A percentile compares a stretch with the other conserved stretches of the same genome.
Evolutionary conservation across 2,329 filamentous ascomycete genomes (phyloP).

Genomic region (Alternaria metachromatica): DNA sequence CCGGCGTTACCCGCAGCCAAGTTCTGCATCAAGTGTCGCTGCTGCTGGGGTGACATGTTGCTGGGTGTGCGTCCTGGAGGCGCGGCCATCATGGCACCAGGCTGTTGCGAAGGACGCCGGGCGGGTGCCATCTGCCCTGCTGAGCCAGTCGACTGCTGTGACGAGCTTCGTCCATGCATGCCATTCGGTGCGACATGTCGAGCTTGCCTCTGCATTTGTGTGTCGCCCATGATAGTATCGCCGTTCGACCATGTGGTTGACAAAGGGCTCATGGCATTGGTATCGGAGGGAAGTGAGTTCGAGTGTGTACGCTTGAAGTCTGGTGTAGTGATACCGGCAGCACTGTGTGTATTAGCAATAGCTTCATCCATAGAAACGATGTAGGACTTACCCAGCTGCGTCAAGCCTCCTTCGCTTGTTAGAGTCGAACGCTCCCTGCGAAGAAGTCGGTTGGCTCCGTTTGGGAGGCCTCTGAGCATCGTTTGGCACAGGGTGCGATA

Average conservation of each 20-base stretch:
- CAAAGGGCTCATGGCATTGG: background rate
- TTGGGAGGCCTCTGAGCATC: background rate
- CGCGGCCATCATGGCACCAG: background rate
- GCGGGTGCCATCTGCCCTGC: background rate
- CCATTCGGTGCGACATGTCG: background rate
- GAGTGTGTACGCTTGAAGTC: background rate
- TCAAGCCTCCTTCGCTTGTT: slow-evolving; percentile 2
- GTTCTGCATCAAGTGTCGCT: background rate
- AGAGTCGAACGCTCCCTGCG: background rate
- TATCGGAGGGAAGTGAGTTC: background rate
- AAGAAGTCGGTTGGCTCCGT: background rate
- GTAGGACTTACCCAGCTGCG: background rate
- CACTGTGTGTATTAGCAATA: background rate
- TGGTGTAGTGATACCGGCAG: background rate
- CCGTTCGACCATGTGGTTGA: background rate
- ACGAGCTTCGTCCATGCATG: background rate
- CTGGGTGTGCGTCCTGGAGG: background rate
- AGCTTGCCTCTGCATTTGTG: background rate
- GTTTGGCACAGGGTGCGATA: background rate
- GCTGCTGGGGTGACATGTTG: background rate
- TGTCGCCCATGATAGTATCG: background rate
- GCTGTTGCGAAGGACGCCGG: background rate
- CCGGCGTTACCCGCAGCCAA: background rate
- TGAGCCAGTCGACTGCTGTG: background rate
- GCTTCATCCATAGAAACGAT: background rate